phyloP scores from a whole-genome alignment of 2,329 filamentous ascomycete genomes.

The Pseudogymnoascus sp. region DNA sequence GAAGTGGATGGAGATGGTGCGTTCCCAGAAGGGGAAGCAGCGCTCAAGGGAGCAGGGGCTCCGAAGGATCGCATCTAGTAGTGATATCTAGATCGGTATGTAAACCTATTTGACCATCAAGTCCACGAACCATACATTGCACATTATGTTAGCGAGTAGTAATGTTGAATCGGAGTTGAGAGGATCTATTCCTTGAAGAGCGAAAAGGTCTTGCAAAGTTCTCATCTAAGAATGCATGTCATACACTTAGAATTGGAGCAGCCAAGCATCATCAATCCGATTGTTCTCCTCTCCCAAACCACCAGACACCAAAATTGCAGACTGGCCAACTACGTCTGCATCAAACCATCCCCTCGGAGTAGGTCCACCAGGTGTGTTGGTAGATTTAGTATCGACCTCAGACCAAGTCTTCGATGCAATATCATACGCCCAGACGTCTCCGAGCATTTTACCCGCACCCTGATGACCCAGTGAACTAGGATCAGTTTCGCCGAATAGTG shows the following conservation, averaged over 20 bases:
- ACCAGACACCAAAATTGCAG: constrained; percentile 32
- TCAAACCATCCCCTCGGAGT: constrained; percentile 35
- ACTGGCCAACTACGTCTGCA: constrained; percentile 26
- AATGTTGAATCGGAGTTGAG: neutral
- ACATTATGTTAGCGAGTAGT: neutral
- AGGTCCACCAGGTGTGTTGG: constrained; percentile 20
- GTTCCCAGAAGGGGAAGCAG: constrained; percentile 10
- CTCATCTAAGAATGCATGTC: neutral
- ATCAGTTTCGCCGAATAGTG: constrained; percentile 35
- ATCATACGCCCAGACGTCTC: constrained; percentile 37
- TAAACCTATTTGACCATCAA: neutral
- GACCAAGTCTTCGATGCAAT: constrained; percentile 26
- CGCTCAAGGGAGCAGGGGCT: neutral
- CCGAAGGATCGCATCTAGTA: neutral
- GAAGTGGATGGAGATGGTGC: constrained; percentile 12
- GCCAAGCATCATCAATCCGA: constrained; percentile 35
- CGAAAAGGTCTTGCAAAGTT: neutral
- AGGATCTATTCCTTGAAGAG: neutral
- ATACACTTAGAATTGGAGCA: constrained; percentile 19
- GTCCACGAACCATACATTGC: neutral
- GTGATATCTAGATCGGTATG: neutral
- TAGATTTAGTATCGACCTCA: constrained; percentile 21
- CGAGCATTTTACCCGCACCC: constrained; percentile 36
- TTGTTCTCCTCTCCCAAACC: constrained; percentile 34
- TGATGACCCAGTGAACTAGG: constrained; percentile 34